Evolutionary conservation across 352 stramenopile genomes (phyloP).

Genomic region (Ophiocytium majus): DNA sequence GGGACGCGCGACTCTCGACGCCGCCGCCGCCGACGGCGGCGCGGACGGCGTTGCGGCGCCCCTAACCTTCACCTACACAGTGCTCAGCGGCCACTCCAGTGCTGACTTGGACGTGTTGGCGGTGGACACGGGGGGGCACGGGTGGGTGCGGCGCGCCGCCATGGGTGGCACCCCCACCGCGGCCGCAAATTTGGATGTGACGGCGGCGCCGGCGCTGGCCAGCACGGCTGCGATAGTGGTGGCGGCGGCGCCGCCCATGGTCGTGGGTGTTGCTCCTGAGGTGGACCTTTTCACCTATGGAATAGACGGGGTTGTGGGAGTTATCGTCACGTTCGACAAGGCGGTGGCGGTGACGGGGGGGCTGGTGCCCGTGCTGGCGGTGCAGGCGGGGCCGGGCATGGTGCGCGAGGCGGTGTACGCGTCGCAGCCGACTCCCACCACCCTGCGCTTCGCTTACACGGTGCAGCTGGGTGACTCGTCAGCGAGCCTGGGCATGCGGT

Average conservation of each 20-base stretch:
- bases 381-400: constrained; percentile 25
- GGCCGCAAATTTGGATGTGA: constrained; percentile 28
- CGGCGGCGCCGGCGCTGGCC: constrained; percentile 19
- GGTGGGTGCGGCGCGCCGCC: constrained; percentile 34
- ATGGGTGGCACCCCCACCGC: constrained; percentile 35
- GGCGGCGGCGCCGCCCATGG: no score
- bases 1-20: not conserved
- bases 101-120: not conserved
- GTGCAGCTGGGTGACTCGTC: constrained; percentile 51
- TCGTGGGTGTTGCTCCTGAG: constrained; percentile 17
- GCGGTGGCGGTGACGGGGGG: constrained; percentile 20
- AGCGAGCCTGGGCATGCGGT: constrained; percentile 42
- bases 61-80: constrained; percentile 41
- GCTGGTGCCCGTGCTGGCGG: constrained; percentile 24
- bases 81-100: constrained; percentile 23
- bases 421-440: constrained; percentile 29
- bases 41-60: constrained; percentile 24
- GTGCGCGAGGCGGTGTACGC: constrained; percentile 39
- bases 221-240: constrained; percentile 28
- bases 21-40: not conserved
- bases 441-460: constrained; percentile 46
- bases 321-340: constrained; percentile 47
- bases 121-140: constrained; percentile 29
- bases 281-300: constrained; percentile 18
- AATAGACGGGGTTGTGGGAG: constrained; percentile 18